Conservation (phyloP, 2,329 filamentous ascomycete species). For the Ophiostoma sp. region DNA sequence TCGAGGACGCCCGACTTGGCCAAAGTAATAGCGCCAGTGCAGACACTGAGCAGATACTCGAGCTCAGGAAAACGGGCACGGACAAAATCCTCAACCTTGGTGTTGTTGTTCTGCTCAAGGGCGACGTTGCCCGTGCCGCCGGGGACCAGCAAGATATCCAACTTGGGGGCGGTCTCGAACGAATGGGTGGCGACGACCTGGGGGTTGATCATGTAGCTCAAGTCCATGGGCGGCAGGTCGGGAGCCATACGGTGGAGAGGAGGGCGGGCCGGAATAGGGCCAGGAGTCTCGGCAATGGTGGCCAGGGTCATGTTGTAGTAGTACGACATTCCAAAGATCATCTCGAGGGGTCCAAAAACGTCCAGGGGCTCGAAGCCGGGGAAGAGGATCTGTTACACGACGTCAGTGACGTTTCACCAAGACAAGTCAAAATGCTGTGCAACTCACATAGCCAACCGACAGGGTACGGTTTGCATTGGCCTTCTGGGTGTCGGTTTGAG, state of each 20-base stretch:
- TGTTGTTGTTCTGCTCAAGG: slow-evolving; percentile 2
- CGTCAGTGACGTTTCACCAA: background rate
- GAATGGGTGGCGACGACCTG: background rate
- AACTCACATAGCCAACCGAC: background rate
- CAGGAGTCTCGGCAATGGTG: background rate
- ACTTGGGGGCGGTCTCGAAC: background rate
- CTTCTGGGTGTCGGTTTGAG: background rate
- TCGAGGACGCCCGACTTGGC: background rate
- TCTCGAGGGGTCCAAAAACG: background rate
- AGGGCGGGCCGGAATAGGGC: background rate
- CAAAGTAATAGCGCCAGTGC: background rate
- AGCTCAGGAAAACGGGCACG: background rate
- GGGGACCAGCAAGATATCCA: background rate
- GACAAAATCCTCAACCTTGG: background rate
- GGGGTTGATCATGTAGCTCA: slow-evolving; percentile 10
- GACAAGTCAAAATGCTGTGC: background rate
- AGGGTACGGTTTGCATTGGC: background rate
- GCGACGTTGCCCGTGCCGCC: background rate
- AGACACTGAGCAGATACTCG: background rate
- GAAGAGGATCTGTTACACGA: background rate
- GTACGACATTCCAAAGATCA: slow-evolving; percentile 9
- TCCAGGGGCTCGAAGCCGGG: slow-evolving; percentile 5
- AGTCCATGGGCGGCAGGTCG: background rate
- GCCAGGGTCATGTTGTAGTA: background rate
- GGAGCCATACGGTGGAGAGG: background rate